Base-by-base conservation (phyloP, 495 filamentous ascomycete genomes). In the Tuber calosporum region DNA sequence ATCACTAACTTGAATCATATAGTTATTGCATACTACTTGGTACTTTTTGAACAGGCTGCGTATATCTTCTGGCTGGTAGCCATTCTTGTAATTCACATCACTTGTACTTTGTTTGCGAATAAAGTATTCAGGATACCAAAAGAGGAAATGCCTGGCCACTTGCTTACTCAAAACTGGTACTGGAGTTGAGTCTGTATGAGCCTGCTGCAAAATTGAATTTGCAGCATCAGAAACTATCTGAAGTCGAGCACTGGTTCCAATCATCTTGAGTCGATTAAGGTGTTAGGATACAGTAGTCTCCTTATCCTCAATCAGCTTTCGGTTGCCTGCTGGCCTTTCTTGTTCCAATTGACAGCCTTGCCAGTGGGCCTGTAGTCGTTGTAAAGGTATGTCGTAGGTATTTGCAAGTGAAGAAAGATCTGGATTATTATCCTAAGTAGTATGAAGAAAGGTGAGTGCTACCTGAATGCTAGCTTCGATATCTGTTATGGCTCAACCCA, bases 141-240 rank as follows among this genome's bases (percentile, higher is more conserved):
- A n/a, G 30, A 81, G 75, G 48, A 80, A 80, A 40, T 70, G 22
- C 45, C 66, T 45, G 19, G 77, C 30, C 78, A 77, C 79, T 5
- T 79, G 13, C 7, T 72, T 11, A 41, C 67, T 22, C 6, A 75
- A 62, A 17, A 69, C 34, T 8, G 71, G 42, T 69, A 70, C 69
- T 67, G 15, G 42, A 2, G 17, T 19, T 22, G 42, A 6, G 26
- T 43, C 70, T 17, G 19, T 68, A n/a, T n/a, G n/a, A n/a, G n/a
- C n/a, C n/a, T n/a, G n/a, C n/a, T n/a, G n/a, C n/a, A n/a, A n/a
- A n/a, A 77, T 77, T 3, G 67, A 67, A 45, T 77, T 76, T 67
- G 75, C 73, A 68, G 68, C 71, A 37, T 45, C 38, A 6, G 75
- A 34, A 72, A 77, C 39, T 74, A 77, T 77, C 0, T 8, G 38